phyloP scores from a whole-genome alignment of 306 rosid species.

The Chamaecrista fasciculata region DNA sequence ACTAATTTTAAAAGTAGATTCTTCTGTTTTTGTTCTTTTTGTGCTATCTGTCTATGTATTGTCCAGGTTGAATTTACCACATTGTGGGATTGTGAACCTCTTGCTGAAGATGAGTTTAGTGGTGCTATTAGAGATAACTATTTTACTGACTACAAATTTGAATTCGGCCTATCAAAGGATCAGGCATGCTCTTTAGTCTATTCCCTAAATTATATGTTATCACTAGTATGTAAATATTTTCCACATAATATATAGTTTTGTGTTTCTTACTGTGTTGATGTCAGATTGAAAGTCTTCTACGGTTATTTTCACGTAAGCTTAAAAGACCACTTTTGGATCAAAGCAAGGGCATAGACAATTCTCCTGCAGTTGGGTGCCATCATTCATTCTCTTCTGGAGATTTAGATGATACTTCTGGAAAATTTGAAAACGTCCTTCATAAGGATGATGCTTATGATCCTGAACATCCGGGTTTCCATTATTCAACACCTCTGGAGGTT shows the following conservation, averaged over 20 bases:
- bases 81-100: slow-evolving; percentile 48
- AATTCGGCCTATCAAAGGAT: slow-evolving; percentile 44
- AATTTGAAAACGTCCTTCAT: slow-evolving; percentile 19
- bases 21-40: slow-evolving; percentile 4
- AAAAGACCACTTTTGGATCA: background rate
- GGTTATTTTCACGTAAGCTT: slow-evolving; percentile 36
- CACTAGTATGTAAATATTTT: background rate
- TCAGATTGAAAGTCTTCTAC: slow-evolving; percentile 43
- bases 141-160: slow-evolving; percentile 31
- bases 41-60: background rate
- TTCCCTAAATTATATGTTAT: too few species aligned
- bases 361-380: background rate
- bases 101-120: slow-evolving; percentile 44
- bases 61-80: slow-evolving; percentile 40
- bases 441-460: slow-evolving; percentile 30
- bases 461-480: slow-evolving; percentile 34
- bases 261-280: slow-evolving; percentile 20
- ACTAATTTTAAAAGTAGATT: background rate
- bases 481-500: background rate
- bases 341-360: slow-evolving; percentile 7
- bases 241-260: background rate
- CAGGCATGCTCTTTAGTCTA: slow-evolving; percentile 40
- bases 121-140: slow-evolving; percentile 50
- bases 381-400: slow-evolving; percentile 20
- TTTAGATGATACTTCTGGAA: background rate